These are phyloP conservation scores for Ulota crispa DNA, from an alignment of 225 moss, liverwort and hornwort genomes.

Conservation along the genomic window DNA sequence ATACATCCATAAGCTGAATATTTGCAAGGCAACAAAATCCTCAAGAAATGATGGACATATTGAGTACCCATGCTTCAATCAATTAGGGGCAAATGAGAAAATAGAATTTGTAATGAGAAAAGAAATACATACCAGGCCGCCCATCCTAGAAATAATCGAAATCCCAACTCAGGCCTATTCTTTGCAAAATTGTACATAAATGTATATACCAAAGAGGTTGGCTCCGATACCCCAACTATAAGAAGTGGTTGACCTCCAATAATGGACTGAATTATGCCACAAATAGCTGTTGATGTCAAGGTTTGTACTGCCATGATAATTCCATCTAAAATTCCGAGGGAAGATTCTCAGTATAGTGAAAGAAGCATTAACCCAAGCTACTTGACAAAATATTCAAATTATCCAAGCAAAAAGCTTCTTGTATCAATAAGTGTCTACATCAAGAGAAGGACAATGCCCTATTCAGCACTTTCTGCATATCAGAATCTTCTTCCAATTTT, in stretches of 20 bases:
- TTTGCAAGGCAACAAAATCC: not conserved
- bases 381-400: not conserved
- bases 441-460: not conserved
- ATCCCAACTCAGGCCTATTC: slow-evolving; percentile 50
- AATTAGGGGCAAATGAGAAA: not conserved
- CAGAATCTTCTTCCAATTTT: not conserved
- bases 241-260: slow-evolving; percentile 84
- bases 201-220: slow-evolving; percentile 76
- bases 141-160: slow-evolving; percentile 71
- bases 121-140: slow-evolving; percentile 63
- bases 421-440: not conserved
- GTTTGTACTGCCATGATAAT: slow-evolving; percentile 60
- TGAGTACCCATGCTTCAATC: not conserved
- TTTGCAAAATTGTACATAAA: slow-evolving; percentile 70
- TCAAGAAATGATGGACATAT: not conserved
- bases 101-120: not conserved
- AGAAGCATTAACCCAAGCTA: not conserved
- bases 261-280: slow-evolving; percentile 74
- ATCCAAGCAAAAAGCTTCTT: not conserved
- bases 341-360: not conserved
- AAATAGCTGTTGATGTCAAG: slow-evolving; percentile 70
- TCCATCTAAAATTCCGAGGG: slow-evolving; percentile 49
- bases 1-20: not conserved
- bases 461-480: not conserved
- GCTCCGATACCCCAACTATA: slow-evolving; percentile 80